Base-by-base conservation (phyloP, 2,329 filamentous ascomycete genomes). In the Dactylellina parvicollis region DNA sequence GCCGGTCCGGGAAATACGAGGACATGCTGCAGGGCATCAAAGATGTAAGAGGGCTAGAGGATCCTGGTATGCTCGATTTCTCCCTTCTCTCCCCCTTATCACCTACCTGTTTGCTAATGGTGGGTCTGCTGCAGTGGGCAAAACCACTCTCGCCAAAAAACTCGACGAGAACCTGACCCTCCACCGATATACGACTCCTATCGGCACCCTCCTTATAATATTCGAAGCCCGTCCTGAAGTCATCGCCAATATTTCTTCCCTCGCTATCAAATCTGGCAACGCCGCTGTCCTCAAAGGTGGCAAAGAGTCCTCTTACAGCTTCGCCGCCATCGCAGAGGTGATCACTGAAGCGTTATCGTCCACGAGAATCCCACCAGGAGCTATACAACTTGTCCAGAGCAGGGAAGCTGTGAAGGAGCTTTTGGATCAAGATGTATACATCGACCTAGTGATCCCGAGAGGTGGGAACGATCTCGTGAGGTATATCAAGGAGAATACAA, bases 171-270 rank as follows among this genome's bases (percentile, higher is more conserved):
- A 89, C 59, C 86, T 99, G 59, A 85, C 89, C 57, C 86, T 99
- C 71, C 92, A 96, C 80, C 89, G 93, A 75, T 90, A 96, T 49
- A 92, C 92, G 40, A 96, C 92, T 80, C 95, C 95, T 4, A 98
- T 99, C 77, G 95, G 95, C 71, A 93, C 98, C n/a, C 87, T 99
- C 42, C 86, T 99, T 76, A 95, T 99, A 82, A 98, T 99, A 79
- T 99, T 99, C 79, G 95, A 99, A 83, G 95, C 95, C 34, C 90
- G 95, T 5, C 95, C 95, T 4, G 95, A 99, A 82, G 95, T 99
- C 76, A 97, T 99, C 79, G 95, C 94, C 79, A 99, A 99, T 81
- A 98, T 99, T 79, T 92, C 95, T 75, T 92, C 93, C 2, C 85
- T 99, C 22, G 93, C 95, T 36, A 91, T 99, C 81, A 99, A 99